Base-by-base conservation (phyloP, 75 land plant species). In the Isoetes taiwanensis region DNA sequence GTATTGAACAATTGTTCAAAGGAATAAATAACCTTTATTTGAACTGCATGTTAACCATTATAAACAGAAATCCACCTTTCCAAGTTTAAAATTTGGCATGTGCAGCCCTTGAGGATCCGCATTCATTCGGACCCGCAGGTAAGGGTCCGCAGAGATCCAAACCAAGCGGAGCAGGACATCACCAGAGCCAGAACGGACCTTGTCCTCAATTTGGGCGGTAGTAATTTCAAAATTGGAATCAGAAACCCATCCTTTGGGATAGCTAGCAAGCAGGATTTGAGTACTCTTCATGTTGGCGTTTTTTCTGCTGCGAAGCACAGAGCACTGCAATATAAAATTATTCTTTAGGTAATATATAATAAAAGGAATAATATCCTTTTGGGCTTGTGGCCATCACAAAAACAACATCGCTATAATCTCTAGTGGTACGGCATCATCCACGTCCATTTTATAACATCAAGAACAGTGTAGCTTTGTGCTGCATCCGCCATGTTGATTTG, bases 81-180 rank as follows among this genome's bases (percentile, higher is more conserved):
- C 12, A 9, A 37, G 21, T 24, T 35, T 14, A 2, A 33, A 2
- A 2, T 14, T 31, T 31, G 43, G 2, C 42, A 3, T 54, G n/a
- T n/a, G n/a, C n/a, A n/a, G n/a, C n/a, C n/a, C n/a, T n/a, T n/a
- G n/a, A n/a, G n/a, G n/a, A n/a, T n/a, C n/a, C n/a, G n/a, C 59
- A 32, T 14, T 2, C 59, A 33, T 57, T 17, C 43, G 59, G 16
- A 6, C 2, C 3, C 59, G 59, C 8, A 4, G 9, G 43, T 6
- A 31, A 30, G 59, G 59, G 20, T 57, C 59, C 12, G 21, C n/a
- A 12, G 59, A 31, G 2, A 57, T 9, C 26, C 17, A 57, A 35
- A 57, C 6, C 4, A 32, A n/a, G 12, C 28, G 32, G 3, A 57
- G 21, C 2, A 57, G 2, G 21, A 57, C 59, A 33, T 57, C 59